Percentiles rank a stretch among this genome's conserved stretches.
Evolutionary conservation across 768 basidiomycete species (phyloP).

Genomic region (Auricularia sp.): DNA sequence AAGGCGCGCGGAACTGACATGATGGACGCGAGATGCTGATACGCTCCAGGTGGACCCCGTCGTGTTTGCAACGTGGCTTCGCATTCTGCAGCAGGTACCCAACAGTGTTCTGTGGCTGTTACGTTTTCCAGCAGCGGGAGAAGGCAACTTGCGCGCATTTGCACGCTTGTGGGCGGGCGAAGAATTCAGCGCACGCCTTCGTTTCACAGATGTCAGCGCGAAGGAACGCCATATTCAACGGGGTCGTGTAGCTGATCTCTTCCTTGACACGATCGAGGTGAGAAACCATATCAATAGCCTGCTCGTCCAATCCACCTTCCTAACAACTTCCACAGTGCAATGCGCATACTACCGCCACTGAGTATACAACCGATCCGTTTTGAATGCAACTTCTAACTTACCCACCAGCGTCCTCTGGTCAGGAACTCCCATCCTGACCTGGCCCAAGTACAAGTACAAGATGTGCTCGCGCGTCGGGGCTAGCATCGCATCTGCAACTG

Average conservation of each 20-base stretch:
- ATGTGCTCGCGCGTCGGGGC: slow-evolving; percentile 44
- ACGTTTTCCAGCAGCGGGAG: slow-evolving; percentile 40
- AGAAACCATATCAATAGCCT: slow-evolving; percentile 2
- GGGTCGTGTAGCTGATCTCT: slow-evolving; percentile 38
- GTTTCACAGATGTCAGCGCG: slow-evolving; percentile 39
- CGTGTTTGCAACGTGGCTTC: slow-evolving; percentile 41
- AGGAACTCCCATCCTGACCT: slow-evolving; percentile 42
- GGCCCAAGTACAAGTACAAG: slow-evolving; percentile 35
- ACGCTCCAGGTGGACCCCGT: neutral
- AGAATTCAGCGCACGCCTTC: slow-evolving; percentile 35
- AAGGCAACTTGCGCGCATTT: slow-evolving; percentile 32
- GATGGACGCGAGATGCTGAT: neutral
- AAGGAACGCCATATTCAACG: slow-evolving; percentile 39
- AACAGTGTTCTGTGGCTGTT: slow-evolving; percentile 44
- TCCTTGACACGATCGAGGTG: slow-evolving; percentile 45
- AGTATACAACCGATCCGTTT: slow-evolving; percentile 20
- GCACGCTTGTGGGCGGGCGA: slow-evolving; percentile 36
- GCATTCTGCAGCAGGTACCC: slow-evolving; percentile 33
- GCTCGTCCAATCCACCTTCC: no score
- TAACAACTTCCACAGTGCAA: slow-evolving; percentile 29
- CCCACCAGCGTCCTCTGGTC: slow-evolving; percentile 38
- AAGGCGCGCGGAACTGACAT: slow-evolving; percentile 22
- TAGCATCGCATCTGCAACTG: slow-evolving; percentile 38
- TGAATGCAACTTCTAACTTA: slow-evolving; percentile 2
- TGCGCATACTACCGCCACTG: slow-evolving; percentile 42